Evolutionary conservation across 106 monocot genomes (phyloP), one percentile per base, ranked within the genome.

Genomic region (Dioscorea alata): DNA sequence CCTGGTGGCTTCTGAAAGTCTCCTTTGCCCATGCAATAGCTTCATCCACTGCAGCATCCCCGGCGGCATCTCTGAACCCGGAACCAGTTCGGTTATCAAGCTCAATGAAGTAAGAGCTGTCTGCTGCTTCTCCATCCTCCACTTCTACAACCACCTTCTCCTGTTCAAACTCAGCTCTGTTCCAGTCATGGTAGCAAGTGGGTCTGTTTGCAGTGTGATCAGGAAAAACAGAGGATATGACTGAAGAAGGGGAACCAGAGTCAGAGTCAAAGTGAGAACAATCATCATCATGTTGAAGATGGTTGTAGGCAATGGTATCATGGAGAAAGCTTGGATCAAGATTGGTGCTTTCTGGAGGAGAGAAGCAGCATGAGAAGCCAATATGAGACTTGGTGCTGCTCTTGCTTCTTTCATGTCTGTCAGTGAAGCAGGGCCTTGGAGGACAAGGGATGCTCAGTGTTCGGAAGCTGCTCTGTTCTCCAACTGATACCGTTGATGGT

Each of bases 21-120:
- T 80, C 76, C 61, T 71, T 80, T 12, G 80, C 84, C 77, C 82
- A 77, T 1, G 77, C 82, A 57, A 76, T 84, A 7, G 69, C 84
- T 19, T 84, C 80, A 17, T 84, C 80, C 56, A 84, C 48, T 49
- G 19, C 69, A 3, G 56, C 48, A 6, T 12, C 42, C 23, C 32
- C 33, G 13, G 49, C 21, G 8, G 12, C 4, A 1, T 51, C 59
- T 42, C 42, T 10, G 10, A 42, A 42, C 31, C 57, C 66, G 65
- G 14, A 1, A 3, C 13, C 34, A 50, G 59, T 23, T 28, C 28
- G 4, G 4, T 49, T 25, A 15, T 68, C 64, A 12, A 73, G 69
- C 63, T 78, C 78, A 8, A 74, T 64, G 50, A 75, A 23, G 14
- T 50, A 75, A 1, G 75, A 66, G 50, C 63, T 71, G 4, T 76